Base-by-base conservation (phyloP, 2,329 filamentous ascomycete genomes). In the Phoma herbarum region DNA sequence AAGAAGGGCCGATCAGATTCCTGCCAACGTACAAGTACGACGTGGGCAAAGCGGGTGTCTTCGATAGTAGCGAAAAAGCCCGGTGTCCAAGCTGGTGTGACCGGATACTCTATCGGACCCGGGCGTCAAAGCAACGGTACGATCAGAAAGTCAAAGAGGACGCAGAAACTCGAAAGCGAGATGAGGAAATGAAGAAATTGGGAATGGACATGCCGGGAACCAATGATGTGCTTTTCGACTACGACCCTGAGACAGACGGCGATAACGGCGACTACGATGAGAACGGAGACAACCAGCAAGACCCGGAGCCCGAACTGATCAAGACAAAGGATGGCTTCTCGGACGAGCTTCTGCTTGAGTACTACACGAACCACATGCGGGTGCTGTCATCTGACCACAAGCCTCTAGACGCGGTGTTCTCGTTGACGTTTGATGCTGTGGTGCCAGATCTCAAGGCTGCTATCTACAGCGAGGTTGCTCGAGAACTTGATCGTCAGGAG, bases 1-100 rank as follows among this genome's bases (percentile, higher is more conserved):
- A 85, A 49, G 95, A 99, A 81, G 95, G 93, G 0, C 83, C 87
- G 0, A 93, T 99, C 55, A 86, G 86, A 1, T 99, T 99, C 71
- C 76, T 98, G 16, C 95, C 95, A 1, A 96, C 95, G 0, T 99
- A 99, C 78, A 99, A 99, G 76, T 99, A 99, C 68, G 96, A 99
- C 70, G 84, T 97, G 26, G 95, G 95, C n/a, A 96, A 90, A 28
- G 87, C 97, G 29, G 91, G 91, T 2, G 85, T 93, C 28, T 99
- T 97, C 74, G 96, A 99, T 78, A 92, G 93, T 0, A 97, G 93
- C 65, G 95, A 98, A 74, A 99, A 99, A 80, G 89, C 89, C 63
- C 86, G 96, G 52, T 90, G 91, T 2, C 95, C 95, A 2, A 97
- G 93, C 73, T 99, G 95, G 94, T 99, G 95, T 75, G 95, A 99